Base-by-base conservation (phyloP, 495 filamentous ascomycete species). In the Xylaria venustula region DNA sequence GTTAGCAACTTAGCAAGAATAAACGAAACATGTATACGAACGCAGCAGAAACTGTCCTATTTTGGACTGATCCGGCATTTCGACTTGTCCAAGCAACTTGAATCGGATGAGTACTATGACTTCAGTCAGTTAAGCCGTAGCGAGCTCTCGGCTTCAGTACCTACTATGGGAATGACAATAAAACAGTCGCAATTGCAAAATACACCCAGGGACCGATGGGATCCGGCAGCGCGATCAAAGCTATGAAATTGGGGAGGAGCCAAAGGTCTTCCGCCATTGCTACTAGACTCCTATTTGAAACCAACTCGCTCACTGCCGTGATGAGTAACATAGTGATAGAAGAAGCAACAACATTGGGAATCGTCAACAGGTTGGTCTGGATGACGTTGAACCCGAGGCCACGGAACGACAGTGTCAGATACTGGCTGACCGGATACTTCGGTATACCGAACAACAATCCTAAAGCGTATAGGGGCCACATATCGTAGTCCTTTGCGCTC, bases 381-480 rank as follows among this genome's bases (percentile, higher is more conserved):
- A 91, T 88, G n/a, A 86, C 88, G 54, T 78, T 75, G 74, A 90
- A 92, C 3, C 86, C 86, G 1, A 90, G 73, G 0, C 79, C 76
- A 53, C 80, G 77, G 30, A 90, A 74, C n/a, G 84, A 77, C 2
- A 92, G 75, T 7, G 87, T 90, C 45, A 92, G 78, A 58, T 91
- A 93, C 44, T 75, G 77, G 9, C 64, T 73, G 17, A 80, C 78
- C 0, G 87, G 83, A 0, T 78, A 75, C 48, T 76, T 76, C 0
- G 88, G 87, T 23, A 88, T 82, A 57, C 83, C 75, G 73, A 83
- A 88, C 0, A 73, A 71, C 8, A 91, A 58, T 5, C 88, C 88
- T 3, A 91, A 61, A 8, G 88, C 65, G 64, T 91, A 92, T 32
- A 90, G 78, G 1, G 87, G 84, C 82, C 74, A 67, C 65, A 67